Percentiles rank a stretch among this genome's conserved stretches.
phyloP scores from a whole-genome alignment of 2,329 filamentous ascomycete species.

The Eutypella sp. region DNA sequence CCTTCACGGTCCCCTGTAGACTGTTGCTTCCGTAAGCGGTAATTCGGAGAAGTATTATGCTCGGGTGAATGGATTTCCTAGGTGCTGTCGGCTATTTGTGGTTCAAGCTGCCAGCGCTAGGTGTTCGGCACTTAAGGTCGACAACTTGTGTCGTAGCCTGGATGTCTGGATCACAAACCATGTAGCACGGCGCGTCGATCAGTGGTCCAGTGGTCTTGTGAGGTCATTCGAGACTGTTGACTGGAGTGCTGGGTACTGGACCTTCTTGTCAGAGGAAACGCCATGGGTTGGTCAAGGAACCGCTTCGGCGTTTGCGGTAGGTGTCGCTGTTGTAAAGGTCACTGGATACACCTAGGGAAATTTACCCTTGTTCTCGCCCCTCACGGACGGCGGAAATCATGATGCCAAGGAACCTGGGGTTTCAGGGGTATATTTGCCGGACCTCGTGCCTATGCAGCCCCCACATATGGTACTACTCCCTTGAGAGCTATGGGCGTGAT shows the following conservation, averaged over 20 bases:
- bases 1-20: not conserved
- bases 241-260: too few relatives aligned
- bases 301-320: too few relatives aligned
- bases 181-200: too few relatives aligned
- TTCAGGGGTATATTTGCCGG: constrained; percentile 1
- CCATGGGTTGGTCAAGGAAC: too few relatives aligned
- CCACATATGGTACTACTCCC: not conserved
- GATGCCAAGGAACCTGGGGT: not conserved
- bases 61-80: not conserved
- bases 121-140: not conserved
- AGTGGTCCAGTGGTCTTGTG: too few relatives aligned
- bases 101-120: not conserved
- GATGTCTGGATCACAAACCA: not conserved
- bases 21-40: not conserved
- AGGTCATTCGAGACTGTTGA: too few relatives aligned
- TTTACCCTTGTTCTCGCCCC: not conserved
- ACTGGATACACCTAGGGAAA: too few relatives aligned
- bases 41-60: not conserved
- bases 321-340: too few relatives aligned
- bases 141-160: not conserved
- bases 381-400: not conserved
- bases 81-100: not conserved
- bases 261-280: too few relatives aligned
- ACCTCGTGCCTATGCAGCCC: not conserved
- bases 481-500: not conserved